A percentile compares a stretch with the other conserved stretches of the same genome.
Conservation (phyloP, 1,139 yeast genomes). For the Hyphopichia pseudoburtonii region DNA sequence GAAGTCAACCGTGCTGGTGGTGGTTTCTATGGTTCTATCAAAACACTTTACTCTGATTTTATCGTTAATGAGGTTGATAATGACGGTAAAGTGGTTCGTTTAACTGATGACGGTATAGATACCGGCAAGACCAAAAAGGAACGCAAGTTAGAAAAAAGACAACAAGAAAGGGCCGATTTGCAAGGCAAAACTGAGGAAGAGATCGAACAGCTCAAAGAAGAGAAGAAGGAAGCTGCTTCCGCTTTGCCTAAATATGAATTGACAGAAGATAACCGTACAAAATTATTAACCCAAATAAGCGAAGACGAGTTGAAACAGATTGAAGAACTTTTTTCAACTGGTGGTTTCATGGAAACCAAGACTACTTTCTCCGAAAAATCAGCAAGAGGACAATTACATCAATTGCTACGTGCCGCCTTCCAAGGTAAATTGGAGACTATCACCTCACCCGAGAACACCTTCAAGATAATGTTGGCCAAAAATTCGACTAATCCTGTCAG, state of each 20-base stretch:
- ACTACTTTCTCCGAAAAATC: slow-evolving; percentile 65
- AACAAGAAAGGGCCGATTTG: slow-evolving; percentile 34
- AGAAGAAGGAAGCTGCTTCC: slow-evolving; percentile 21
- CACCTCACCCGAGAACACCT: slow-evolving; percentile 68
- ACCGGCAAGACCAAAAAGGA: slow-evolving; percentile 51
- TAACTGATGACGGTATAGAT: slow-evolving; percentile 71
- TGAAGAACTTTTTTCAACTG: slow-evolving; percentile 54
- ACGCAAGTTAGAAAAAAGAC: slow-evolving; percentile 46
- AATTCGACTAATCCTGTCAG: slow-evolving; percentile 19
- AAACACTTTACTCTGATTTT: slow-evolving; percentile 92
- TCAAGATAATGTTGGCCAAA: slow-evolving; percentile 54
- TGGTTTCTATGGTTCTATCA: slow-evolving; percentile 78
- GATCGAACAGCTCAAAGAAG: slow-evolving; percentile 30
- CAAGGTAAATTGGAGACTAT: slow-evolving; percentile 74
- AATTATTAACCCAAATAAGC: slow-evolving; percentile 57
- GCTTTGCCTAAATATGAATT: slow-evolving; percentile 43
- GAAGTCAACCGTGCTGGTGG: slow-evolving; percentile 33
- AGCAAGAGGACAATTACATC: slow-evolving; percentile 74
- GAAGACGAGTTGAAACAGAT: slow-evolving; percentile 57
- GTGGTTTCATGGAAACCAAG: slow-evolving; percentile 59
- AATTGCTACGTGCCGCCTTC: slow-evolving; percentile 71
- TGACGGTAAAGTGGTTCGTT: slow-evolving; percentile 70
- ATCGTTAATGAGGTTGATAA: slow-evolving; percentile 82
- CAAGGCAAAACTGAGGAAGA: slow-evolving; percentile 37
- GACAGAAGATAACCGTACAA: slow-evolving; percentile 41